These are phyloP conservation scores for Fusarium zealandicum DNA, from an alignment of 2,329 filamentous ascomycete species.

Conservation along the genomic window DNA sequence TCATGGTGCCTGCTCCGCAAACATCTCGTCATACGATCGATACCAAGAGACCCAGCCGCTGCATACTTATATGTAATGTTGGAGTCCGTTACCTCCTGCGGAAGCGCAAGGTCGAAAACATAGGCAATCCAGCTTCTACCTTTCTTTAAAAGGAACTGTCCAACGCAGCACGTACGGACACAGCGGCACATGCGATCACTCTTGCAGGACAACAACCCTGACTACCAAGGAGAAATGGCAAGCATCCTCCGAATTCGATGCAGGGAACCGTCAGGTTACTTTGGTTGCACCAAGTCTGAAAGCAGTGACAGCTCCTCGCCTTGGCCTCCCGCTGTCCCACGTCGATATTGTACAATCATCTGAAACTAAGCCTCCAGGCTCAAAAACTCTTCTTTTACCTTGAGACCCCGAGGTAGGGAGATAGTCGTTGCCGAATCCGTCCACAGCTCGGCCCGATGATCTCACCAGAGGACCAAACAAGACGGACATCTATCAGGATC, in stretches of 20 bases:
- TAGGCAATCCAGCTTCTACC: not conserved
- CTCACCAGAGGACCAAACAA: conserved; percentile 28
- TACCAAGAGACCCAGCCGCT: not conserved
- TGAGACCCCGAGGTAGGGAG: conserved; percentile 19
- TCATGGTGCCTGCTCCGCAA: not conserved
- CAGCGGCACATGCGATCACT: conserved; percentile 26
- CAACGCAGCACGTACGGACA: conserved; percentile 20
- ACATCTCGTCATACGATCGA: not conserved
- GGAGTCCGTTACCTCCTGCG: not conserved
- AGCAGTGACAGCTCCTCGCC: conserved; percentile 38
- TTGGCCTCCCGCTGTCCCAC: conserved; percentile 40
- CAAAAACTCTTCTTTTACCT: conserved; percentile 10
- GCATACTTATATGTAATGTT: not conserved
- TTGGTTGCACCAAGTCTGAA: conserved; percentile 33
- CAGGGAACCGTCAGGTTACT: conserved; percentile 39
- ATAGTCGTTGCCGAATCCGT: conserved; percentile 27
- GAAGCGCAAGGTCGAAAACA: not conserved
- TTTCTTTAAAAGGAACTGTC: conserved; percentile 12
- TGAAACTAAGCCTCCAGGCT: conserved; percentile 40
- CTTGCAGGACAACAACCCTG: conserved; percentile 16
- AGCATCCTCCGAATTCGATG: conserved; percentile 39
- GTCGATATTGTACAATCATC: conserved; percentile 41
- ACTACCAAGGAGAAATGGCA: conserved; percentile 30
- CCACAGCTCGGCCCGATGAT: conserved; percentile 37
- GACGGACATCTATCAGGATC: conserved; percentile 17